Base-by-base conservation (phyloP, 2,329 filamentous ascomycete genomes). In the Periconia digitata region DNA sequence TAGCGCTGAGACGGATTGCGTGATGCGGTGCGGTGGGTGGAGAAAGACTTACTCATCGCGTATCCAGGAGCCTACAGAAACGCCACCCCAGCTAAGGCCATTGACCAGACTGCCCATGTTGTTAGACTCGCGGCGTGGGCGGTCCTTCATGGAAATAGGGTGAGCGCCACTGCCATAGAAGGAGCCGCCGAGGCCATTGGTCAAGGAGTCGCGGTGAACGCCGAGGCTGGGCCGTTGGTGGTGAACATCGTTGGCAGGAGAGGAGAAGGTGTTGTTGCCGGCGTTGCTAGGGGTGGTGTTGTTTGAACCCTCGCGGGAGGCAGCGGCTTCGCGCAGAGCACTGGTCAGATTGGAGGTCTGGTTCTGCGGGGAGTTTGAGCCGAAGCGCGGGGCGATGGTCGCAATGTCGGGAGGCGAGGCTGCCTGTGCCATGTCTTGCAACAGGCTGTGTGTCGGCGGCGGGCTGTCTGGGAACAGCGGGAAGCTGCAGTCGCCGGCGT, bases 1-100 rank as follows among this genome's bases (percentile, higher is more conserved):
- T 64, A 67, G 61, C 52, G 43, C 49, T 60, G 41, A 39, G 20
- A 34, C 27, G 18, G 42, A 42, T 21, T n/a, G 21, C 42, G 34
- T 17, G 22, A 40, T 36, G n/a, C 35, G 46, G 42, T 44, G 46
- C 23, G 32, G 32, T 40, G 24, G 36, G 43, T 46, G 37, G 41
- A 18, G 22, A 22, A 29, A 44, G 46, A 86, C 92, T 85, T 85
- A 99, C 94, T 99, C 94, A 76, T 99, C 92, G 72, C 90, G 83
- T 72, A 99, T 94, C 79, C 95, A 97, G 67, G 92, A 97, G 54
- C 92, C 92, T 57, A 97, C 90, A 8, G 92, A 97, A 51, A 96
- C 85, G 57, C 92, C 92, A 67, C 92, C 92, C 92, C 92, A 99
- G 74, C 92, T 96, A 86, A 96, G 91, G 62, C 92, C 92, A 55